Evolutionary conservation across 2,329 filamentous ascomycete genomes (phyloP), one percentile per base, ranked within the genome.

Genomic region (Rhinocladiella similis): DNA sequence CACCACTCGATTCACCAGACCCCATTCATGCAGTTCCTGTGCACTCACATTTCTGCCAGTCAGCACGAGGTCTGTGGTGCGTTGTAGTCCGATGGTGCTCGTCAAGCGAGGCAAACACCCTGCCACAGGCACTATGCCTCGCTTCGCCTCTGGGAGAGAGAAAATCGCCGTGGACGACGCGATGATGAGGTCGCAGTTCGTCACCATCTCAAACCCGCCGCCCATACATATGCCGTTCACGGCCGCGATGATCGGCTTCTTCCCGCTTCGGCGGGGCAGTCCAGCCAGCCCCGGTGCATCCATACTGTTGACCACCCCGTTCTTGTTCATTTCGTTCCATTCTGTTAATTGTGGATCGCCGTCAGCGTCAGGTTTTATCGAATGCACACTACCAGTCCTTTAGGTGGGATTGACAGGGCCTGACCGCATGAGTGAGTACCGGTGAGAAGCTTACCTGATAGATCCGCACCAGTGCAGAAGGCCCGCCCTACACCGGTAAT

Each of bases 171-270:
- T 65, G 3, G 72, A 33, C 71, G 54, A 22, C 3, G 88, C 87
- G 38, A 92, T 69, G 2, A 91, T 80, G 47, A 93, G 72, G 73
- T 93, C 89, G 60, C 81, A 83, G 72, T 91, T 90, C 51, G 88
- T 75, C 13, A 83, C 79, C 74, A 91, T 89, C 75, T 92, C 89
- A 70, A 88, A 85, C 1, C 88, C 89, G 50, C 89, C 89, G 27
- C 89, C 89, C 46, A 89, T 80, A 60, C 86, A 88, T 12, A 88
- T 74, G 9, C 89, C 89, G 66, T 91, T 89, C 19, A 91, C 86
- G 1, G 89, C 89, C 1, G 85, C 87, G 20, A 92, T 81, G 51
- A 93, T 78, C 9, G 89, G 89, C 66, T 92, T 92, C 70, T 83
- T 84, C 45, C 88, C 88, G 3, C 71, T 70, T 36, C 88, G 80